A percentile compares a stretch with the other conserved stretches of the same genome.
Evolutionary conservation across 192 early-diverging fungal species (phyloP).

Genomic region (Ambispora gerdemannii): DNA sequence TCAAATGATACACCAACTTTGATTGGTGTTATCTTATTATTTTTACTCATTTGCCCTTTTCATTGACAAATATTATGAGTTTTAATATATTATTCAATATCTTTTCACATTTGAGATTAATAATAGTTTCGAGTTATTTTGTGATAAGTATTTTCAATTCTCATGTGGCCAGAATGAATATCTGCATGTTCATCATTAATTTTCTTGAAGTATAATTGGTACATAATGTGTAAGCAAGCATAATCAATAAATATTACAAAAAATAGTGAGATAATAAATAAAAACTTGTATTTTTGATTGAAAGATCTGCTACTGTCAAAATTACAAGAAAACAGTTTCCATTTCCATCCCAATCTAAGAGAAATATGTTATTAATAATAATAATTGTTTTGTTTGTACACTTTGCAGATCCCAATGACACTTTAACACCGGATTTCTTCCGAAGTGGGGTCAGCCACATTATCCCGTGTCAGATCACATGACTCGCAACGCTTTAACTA

Average conservation of each 20-base stretch:
- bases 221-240: no score
- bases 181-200: neutral
- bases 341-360: no score
- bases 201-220: no score
- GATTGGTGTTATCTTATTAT: neutral
- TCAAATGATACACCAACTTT: neutral
- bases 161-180: neutral
- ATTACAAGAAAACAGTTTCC: no score
- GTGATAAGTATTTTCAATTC: neutral
- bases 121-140: neutral
- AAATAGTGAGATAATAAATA: neutral
- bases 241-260: neutral
- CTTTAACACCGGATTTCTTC: no score
- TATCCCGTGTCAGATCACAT: no score
- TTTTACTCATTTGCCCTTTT: neutral
- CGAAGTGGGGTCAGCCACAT: no score
- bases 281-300: no score
- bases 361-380: no score
- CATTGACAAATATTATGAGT: neutral
- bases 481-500: no score
- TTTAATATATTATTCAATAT: constrained; percentile 1
- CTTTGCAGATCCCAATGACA: no score
- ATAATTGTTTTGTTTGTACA: no score
- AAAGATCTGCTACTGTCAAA: neutral
- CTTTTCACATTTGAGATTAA: neutral